phyloP scores from a whole-genome alignment of 257 asterid species.

The Solanum chiquidenum region DNA sequence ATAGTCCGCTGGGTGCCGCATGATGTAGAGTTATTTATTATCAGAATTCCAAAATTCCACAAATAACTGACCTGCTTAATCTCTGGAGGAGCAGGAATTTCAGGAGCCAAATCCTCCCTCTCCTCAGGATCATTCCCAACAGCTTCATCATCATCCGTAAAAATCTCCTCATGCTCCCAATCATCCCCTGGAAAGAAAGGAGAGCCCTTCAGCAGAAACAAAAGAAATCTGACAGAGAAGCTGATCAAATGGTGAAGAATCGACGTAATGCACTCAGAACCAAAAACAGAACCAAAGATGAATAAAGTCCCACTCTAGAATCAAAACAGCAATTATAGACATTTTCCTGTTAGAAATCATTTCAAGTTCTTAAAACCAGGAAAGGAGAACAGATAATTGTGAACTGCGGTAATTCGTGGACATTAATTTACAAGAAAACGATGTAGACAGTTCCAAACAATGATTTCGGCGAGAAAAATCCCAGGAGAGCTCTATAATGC shows the following conservation, averaged over 20 bases:
- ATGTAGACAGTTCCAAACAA: not conserved
- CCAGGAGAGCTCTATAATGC: not conserved
- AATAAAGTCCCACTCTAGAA: not conserved
- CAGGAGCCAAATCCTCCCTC: constrained; percentile 93
- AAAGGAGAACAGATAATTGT: not conserved
- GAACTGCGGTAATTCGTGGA: not conserved
- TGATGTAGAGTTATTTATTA: not conserved
- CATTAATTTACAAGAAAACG: not conserved
- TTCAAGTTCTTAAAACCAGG: not conserved
- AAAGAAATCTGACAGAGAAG: not conserved
- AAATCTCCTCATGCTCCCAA: constrained; percentile 99
- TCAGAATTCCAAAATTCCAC: not conserved
- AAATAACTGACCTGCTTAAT: constrained; percentile 64
- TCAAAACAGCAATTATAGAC: not conserved
- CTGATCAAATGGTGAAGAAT: not conserved
- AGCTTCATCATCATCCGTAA: constrained; percentile 95
- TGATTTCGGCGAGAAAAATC: not conserved
- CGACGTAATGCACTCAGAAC: not conserved
- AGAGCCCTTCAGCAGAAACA: not conserved
- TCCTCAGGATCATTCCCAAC: constrained; percentile 82
- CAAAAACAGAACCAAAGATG: not conserved
- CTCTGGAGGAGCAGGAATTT: constrained; percentile 97
- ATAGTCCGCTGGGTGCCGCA: not conserved
- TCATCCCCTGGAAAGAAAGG: constrained; percentile 61
- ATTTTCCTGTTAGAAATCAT: not conserved